Evolutionary conservation across 257 asterid species (phyloP), one percentile per base, ranked within the genome.

Genomic region (Paraleonurus japonicus): DNA sequence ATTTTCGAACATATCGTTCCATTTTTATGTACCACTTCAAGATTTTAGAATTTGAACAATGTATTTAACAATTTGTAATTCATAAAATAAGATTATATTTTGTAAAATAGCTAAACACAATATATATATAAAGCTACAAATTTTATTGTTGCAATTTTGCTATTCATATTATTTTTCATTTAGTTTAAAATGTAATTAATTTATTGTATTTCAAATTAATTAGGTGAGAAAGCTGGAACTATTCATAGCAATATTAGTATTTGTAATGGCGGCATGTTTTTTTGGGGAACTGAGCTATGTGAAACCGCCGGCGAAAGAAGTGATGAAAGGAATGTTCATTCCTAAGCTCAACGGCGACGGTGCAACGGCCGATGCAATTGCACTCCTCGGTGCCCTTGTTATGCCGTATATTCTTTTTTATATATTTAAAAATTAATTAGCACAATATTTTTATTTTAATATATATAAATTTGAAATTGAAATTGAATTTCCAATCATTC

Each of bases 181-280:
- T 0, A 35, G 43, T 35, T 35, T 35, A 35, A 35, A 35, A 6
- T 5, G 5, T 33, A 33, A 6, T 33, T 0, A 6, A 5, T 5
- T 7, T 33, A 2, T 1, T 35, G 43, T 8, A 1, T 35, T 1
- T 35, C 0, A n/a, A n/a, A n/a, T 35, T 35, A 35, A 35, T 35
- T 35, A 30, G 98, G 96, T 86, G 71, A 76, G 98, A 73, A 93
- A 93, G 80, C 83, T 93, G 54, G 98, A 93, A 64, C 9, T 90
- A 45, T 51, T 93, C 71, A 92, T 93, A 50, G 83, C 98, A 11
- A 58, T 83, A 26, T 70, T 93, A 60, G 98, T 93, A 1, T 93
- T 93, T 24, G 65, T 88, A 5, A 85, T 93, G 96, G 98, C 98
- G 0, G 98, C 86, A 1, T 93, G 98, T 61, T 93, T 90, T 39